These are phyloP conservation scores for Ogataea methanolica DNA, from an alignment of 805 yeast genomes.

Conservation along the genomic window DNA sequence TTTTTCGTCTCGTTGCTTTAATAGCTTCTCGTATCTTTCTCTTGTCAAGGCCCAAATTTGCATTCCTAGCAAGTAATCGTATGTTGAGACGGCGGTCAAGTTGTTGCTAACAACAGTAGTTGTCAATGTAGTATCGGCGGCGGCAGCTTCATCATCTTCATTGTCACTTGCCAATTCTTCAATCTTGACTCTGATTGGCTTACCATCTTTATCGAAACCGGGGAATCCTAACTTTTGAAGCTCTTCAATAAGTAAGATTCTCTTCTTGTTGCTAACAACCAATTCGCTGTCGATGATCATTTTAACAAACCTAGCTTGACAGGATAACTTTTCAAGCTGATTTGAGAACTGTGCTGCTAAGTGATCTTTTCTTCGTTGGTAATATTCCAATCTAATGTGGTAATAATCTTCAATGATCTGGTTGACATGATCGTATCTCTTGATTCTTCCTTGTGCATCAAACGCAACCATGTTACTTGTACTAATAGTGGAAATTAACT, in stretches of 20 bases:
- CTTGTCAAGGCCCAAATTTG: conserved; percentile 88
- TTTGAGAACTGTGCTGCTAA: conserved; percentile 64
- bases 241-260: conserved; percentile 57
- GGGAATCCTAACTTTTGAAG: conserved; percentile 67
- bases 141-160: conserved; percentile 37
- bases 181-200: conserved; percentile 46
- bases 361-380: conserved; percentile 86
- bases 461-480: conserved; percentile 93
- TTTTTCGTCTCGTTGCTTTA: conserved; percentile 66
- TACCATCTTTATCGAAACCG: conserved; percentile 65
- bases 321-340: conserved; percentile 67
- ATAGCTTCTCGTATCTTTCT: conserved; percentile 79
- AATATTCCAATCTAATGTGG: conserved; percentile 79
- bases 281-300: conserved; percentile 77
- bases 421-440: conserved; percentile 68
- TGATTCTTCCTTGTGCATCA: conserved; percentile 83
- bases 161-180: conserved; percentile 41
- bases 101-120: conserved; percentile 36
- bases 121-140: conserved; percentile 36
- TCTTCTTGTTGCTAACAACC: conserved; percentile 68
- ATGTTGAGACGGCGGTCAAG: conserved; percentile 56
- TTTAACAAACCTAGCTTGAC: conserved; percentile 89
- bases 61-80: conserved; percentile 89
- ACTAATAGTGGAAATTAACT: conserved; percentile 61
- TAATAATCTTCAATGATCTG: conserved; percentile 84